Evolutionary conservation across 1,139 yeast species (phyloP).

Genomic region (Nakaseomyces glabratus): DNA sequence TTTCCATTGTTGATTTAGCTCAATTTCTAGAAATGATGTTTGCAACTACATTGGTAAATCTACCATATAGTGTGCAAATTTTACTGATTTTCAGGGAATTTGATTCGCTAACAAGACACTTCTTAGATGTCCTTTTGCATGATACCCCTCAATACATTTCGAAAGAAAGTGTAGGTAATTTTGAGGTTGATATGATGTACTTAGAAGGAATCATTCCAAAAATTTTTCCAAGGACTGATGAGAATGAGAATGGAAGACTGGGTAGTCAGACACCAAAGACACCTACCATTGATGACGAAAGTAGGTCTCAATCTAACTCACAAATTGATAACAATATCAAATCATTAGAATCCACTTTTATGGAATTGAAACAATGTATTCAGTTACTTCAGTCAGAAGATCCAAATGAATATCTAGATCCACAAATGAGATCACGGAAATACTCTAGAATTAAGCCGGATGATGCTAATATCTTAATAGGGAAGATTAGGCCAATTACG

Average conservation of each 20-base stretch:
- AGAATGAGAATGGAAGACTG: conserved; percentile 1
- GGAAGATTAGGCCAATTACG: conserved; percentile 30
- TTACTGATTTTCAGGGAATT: conserved; percentile 76
- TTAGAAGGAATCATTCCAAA: conserved; percentile 44
- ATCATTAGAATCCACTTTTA: conserved; percentile 45
- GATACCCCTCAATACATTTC: conserved; percentile 38
- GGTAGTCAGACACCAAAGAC: conserved; percentile 7
- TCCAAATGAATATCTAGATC: conserved; percentile 46
- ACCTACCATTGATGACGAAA: conserved; percentile 11
- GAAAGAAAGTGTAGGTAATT: conserved; percentile 46
- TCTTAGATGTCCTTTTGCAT: conserved; percentile 50
- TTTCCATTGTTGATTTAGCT: conserved; percentile 77
- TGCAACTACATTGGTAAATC: conserved; percentile 72
- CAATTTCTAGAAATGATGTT: conserved; percentile 78
- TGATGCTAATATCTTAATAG: conserved; percentile 43
- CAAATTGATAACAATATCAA: conserved; percentile 29
- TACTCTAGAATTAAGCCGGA: conserved; percentile 55
- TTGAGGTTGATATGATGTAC: conserved; percentile 53
- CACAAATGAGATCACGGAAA: conserved; percentile 46
- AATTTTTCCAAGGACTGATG: conserved; percentile 30
- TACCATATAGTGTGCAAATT: conserved; percentile 72
- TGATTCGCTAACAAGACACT: conserved; percentile 70
- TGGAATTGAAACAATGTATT: conserved; percentile 56
- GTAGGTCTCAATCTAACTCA: conserved; percentile 30
- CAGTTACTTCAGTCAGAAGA: conserved; percentile 44